Percentiles rank a stretch among this genome's conserved stretches.
Conservation (phyloP, 2,329 filamentous ascomycete species). For the Cordyceps fumosorosea region DNA sequence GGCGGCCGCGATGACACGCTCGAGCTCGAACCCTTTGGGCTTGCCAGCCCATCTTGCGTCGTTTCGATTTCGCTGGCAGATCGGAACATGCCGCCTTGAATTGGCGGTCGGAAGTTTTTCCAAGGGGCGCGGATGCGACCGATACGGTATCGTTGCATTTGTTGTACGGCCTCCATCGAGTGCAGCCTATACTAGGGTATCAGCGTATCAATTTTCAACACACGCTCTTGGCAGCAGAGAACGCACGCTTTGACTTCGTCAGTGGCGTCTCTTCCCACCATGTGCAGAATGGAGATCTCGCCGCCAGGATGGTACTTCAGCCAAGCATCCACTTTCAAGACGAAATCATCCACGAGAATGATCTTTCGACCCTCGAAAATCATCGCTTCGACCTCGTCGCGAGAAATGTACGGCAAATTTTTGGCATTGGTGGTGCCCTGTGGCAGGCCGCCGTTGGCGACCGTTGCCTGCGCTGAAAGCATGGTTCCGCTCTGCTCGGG, state of each 20-base stretch:
- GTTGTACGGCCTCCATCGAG: slow-evolving; percentile 65
- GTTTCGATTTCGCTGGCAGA: slow-evolving; percentile 27
- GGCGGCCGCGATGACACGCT: slow-evolving; percentile 48
- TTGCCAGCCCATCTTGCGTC: slow-evolving; percentile 14
- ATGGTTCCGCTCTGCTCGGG: background rate
- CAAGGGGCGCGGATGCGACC: slow-evolving; percentile 75
- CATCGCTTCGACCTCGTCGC: slow-evolving; percentile 52
- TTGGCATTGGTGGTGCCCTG: background rate
- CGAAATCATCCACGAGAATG: slow-evolving; percentile 72
- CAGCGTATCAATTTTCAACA: slow-evolving; percentile 8
- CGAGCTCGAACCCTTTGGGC: slow-evolving; percentile 22
- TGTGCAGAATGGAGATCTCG: slow-evolving; percentile 82
- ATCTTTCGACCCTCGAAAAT: slow-evolving; percentile 78
- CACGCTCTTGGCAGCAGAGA: background rate
- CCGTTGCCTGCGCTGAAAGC: background rate
- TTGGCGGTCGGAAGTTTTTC: slow-evolving; percentile 83
- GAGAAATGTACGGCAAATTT: background rate
- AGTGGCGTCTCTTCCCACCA: slow-evolving; percentile 89
- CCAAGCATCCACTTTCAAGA: slow-evolving; percentile 86
- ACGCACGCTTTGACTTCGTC: slow-evolving; percentile 87
- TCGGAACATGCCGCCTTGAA: slow-evolving; percentile 79
- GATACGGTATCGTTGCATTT: slow-evolving; percentile 78
- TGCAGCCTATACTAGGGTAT: slow-evolving; percentile 58
- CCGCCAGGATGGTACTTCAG: slow-evolving; percentile 86
- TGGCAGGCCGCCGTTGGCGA: background rate